A percentile compares a stretch with the other conserved stretches of the same genome.
phyloP scores from a whole-genome alignment of 345 rosid species.

The Mangifera indica region DNA sequence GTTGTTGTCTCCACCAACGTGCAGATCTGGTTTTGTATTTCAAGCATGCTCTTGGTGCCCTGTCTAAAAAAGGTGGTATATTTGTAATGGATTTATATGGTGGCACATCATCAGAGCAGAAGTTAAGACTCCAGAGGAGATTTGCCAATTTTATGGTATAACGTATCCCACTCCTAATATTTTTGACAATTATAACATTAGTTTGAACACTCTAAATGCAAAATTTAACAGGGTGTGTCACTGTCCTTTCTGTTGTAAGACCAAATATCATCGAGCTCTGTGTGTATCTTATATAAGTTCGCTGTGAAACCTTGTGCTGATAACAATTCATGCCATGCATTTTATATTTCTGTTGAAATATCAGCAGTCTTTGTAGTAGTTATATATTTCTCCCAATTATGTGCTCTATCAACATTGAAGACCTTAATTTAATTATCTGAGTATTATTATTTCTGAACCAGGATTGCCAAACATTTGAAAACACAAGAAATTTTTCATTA shows the following conservation, averaged over 20 bases:
- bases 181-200: background rate
- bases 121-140: constrained; percentile 71
- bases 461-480: background rate
- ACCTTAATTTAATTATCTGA: background rate
- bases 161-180: constrained; percentile 5
- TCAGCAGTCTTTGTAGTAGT: too few species aligned
- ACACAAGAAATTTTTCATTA: background rate
- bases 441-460: background rate
- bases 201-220: constrained; percentile 5
- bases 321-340: too few species aligned
- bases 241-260: background rate
- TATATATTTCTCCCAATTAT: background rate
- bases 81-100: constrained; percentile 91
- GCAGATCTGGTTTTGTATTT: constrained; percentile 70
- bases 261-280: too few species aligned
- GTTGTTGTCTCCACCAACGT: constrained; percentile 86
- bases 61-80: constrained; percentile 76
- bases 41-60: constrained; percentile 55
- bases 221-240: background rate
- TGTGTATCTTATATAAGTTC: background rate
- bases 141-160: constrained; percentile 76
- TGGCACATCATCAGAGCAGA: constrained; percentile 81
- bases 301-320: too few species aligned
- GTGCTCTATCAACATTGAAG: background rate
- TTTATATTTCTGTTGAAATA: too few species aligned